phyloP scores from a whole-genome alignment of 495 filamentous ascomycete species.

The Filosporella fistucella region DNA sequence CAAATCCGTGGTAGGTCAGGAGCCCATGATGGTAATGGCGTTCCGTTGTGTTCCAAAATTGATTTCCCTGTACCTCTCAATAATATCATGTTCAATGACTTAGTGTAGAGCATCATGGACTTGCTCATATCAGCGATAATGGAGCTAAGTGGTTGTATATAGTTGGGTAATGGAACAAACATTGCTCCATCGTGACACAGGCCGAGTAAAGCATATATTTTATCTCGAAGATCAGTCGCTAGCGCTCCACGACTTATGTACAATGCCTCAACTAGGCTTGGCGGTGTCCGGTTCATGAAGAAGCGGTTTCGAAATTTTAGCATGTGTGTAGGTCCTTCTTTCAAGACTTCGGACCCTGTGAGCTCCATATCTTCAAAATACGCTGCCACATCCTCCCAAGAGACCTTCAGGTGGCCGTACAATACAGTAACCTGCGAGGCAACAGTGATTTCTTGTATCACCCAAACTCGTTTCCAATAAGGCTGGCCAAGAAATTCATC shows the following conservation, averaged over 20 bases:
- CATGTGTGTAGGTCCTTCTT: not conserved
- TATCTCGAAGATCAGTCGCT: conserved; percentile 4
- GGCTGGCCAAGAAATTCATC: not conserved
- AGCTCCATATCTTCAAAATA: no score
- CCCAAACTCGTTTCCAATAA: conserved; percentile 3
- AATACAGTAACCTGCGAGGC: not conserved
- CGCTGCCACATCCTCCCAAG: not conserved
- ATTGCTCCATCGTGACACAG: not conserved
- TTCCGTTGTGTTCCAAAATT: no score
- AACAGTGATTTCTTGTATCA: conserved; percentile 3
- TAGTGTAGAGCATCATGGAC: conserved; percentile 26
- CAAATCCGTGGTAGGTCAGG: not conserved
- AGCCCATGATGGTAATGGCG: not conserved
- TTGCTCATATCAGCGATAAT: conserved; percentile 1
- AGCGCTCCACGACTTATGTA: not conserved
- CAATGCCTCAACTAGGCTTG: not conserved
- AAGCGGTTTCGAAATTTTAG: not conserved
- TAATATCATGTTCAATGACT: not conserved
- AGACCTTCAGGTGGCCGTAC: not conserved
- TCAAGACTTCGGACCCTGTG: not conserved
- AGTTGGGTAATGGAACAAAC: conserved; percentile 1
- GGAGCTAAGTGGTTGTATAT: not conserved
- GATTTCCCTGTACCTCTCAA: not conserved
- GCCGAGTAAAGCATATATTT: conserved; percentile 7
- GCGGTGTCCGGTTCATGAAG: not conserved